phyloP scores from a whole-genome alignment of 2,329 filamentous ascomycete species.

The Shiraia sp. region DNA sequence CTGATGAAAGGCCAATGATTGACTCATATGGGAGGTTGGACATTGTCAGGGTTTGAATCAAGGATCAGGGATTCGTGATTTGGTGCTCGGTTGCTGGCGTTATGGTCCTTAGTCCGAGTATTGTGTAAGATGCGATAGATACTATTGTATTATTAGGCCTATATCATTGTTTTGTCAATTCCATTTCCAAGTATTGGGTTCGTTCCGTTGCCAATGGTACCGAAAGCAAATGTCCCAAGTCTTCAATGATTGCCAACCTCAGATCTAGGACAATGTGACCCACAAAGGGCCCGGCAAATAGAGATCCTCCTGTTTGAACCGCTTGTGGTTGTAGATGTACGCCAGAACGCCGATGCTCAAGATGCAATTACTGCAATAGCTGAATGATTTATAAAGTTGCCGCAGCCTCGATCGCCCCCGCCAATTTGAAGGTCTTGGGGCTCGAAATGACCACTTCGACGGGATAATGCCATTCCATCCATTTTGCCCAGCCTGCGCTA shows the following conservation, averaged over 20 bases:
- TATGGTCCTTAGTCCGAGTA: no score
- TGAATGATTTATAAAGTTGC: slow-evolving; percentile 41
- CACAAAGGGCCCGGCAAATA: no score
- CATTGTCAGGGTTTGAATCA: not conserved
- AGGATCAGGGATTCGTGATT: no score
- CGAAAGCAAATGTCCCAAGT: not conserved
- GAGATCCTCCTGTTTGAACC: no score
- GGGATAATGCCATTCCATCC: slow-evolving; percentile 92
- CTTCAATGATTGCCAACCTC: not conserved
- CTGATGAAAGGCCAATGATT: not conserved
- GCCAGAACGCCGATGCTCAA: slow-evolving; percentile 13
- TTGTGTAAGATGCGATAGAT: no score
- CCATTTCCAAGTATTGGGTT: no score
- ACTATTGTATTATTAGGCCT: no score
- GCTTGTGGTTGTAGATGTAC: not conserved
- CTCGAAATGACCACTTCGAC: slow-evolving; percentile 68
- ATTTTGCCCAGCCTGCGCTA: slow-evolving; percentile 81
- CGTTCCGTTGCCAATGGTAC: not conserved
- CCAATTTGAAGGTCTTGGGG: slow-evolving; percentile 50
- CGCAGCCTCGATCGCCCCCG: slow-evolving; percentile 53
- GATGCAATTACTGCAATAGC: not conserved
- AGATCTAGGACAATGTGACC: not conserved
- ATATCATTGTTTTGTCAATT: no score
- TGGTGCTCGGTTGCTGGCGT: no score
- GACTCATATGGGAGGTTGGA: slow-evolving; percentile 7